Conservation (phyloP, 1,284 basidiomycete species). For the Apiotrichum mycotoxinovorans region DNA sequence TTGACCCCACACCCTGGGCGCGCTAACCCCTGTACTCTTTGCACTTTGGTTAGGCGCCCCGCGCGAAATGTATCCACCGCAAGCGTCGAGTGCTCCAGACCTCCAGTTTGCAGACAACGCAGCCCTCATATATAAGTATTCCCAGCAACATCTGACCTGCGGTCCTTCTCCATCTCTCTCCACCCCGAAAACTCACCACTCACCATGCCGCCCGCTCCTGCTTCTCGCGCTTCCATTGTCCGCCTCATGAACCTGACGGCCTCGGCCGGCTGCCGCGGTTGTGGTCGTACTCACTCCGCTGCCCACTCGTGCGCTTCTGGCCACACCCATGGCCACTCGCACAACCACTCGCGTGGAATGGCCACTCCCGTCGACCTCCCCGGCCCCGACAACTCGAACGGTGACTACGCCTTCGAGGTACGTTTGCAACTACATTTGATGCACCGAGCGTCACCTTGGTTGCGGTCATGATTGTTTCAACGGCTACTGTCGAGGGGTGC, state of each 20-base stretch:
- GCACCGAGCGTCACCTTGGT: no score
- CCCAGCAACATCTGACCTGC: neutral
- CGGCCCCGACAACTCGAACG: conserved; percentile 54
- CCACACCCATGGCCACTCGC: neutral
- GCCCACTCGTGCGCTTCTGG: conserved; percentile 17
- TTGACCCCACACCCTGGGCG: neutral
- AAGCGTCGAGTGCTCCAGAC: no score
- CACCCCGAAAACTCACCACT: neutral
- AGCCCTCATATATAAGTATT: neutral
- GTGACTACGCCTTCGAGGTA: conserved; percentile 95
- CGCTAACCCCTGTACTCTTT: no score
- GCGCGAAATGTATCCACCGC: no score
- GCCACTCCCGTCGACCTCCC: conserved; percentile 77
- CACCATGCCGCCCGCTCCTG: conserved; percentile 34
- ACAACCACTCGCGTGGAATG: conserved; percentile 43
- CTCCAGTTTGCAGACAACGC: no score
- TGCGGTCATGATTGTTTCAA: no score
- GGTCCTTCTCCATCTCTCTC: neutral
- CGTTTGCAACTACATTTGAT: conserved; percentile 24
- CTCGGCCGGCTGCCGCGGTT: conserved; percentile 44
- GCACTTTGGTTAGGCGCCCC: no score
- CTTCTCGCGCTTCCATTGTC: conserved; percentile 37
- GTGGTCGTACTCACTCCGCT: conserved; percentile 35
- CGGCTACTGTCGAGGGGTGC: no score
- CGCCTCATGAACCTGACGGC: conserved; percentile 40